A percentile compares a stretch with the other conserved stretches of the same genome.
Conservation (phyloP, 1,284 basidiomycete genomes). For the Porphyrellus sp. region DNA sequence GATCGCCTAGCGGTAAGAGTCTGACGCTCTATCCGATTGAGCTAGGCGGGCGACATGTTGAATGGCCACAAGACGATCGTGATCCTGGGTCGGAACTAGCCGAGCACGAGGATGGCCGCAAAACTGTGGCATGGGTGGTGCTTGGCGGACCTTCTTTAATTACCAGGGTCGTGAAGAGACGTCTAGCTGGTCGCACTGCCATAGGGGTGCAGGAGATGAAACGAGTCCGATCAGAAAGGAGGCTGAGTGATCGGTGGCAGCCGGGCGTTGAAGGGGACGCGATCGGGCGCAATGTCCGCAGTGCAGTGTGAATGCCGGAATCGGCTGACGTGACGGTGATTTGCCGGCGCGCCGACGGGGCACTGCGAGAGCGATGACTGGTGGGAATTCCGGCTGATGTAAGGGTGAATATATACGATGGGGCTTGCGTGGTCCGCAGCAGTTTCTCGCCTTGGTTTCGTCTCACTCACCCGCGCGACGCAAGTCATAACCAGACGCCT, state of each 20-base stretch:
- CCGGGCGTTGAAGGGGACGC: constrained; percentile 3
- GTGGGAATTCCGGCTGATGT: constrained; percentile 31
- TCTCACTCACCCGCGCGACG: constrained; percentile 1
- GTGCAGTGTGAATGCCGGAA: constrained; percentile 12
- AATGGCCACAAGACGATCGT: neutral
- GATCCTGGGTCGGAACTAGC: no score
- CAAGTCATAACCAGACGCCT: constrained; percentile 14
- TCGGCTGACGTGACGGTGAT: constrained; percentile 28
- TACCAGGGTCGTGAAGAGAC: constrained; percentile 18
- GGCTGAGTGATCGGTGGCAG: constrained; percentile 30
- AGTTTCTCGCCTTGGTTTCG: constrained; percentile 7
- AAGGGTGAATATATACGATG: constrained; percentile 37
- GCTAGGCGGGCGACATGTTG: constrained; percentile 62
- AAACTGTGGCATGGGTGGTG: constrained; percentile 24
- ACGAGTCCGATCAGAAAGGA: constrained; percentile 27
- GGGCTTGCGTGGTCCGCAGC: constrained; percentile 37
- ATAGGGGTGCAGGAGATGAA: neutral
- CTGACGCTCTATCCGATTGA: constrained; percentile 88
- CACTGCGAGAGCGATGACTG: constrained; percentile 22
- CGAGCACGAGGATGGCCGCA: constrained; percentile 24
- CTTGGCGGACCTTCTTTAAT: constrained; percentile 20
- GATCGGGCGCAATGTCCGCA: constrained; percentile 19
- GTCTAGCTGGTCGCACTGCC: constrained; percentile 4
- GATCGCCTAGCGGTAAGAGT: constrained; percentile 52
- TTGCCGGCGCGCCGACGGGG: constrained; percentile 23